A percentile compares a stretch with the other conserved stretches of the same genome.
These are phyloP conservation scores for Colletotrichum orchidophilum DNA, from an alignment of 2,329 filamentous ascomycete genomes.

Conservation along the genomic window DNA sequence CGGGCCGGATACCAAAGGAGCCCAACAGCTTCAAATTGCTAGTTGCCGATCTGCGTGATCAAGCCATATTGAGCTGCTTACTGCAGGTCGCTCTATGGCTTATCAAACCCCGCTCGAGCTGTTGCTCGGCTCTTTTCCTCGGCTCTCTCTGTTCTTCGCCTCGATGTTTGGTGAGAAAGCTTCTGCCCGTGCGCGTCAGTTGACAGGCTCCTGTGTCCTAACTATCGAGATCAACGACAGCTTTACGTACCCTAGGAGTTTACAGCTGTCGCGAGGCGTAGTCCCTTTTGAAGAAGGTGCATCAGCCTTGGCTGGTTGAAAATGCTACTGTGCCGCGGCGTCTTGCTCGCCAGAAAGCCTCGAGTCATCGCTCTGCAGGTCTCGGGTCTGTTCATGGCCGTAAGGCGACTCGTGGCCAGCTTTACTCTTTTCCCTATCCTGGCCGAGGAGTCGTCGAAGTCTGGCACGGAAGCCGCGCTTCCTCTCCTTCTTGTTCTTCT, in stretches of 20 bases:
- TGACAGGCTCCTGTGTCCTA: not conserved
- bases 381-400: not conserved
- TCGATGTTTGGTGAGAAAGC: not conserved
- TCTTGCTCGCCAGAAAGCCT: not conserved
- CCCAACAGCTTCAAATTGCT: not conserved
- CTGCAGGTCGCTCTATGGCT: not conserved
- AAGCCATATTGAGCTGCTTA: not conserved
- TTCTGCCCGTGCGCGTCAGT: not conserved
- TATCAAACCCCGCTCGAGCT: not conserved
- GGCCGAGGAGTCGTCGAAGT: conserved; percentile 2
- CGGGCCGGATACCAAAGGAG: not conserved
- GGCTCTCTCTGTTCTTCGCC: not conserved
- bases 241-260: not conserved
- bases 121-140: not conserved
- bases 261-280: not conserved
- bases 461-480: not conserved
- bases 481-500: not conserved
- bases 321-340: not conserved
- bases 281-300: not conserved
- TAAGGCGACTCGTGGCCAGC: not conserved
- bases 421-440: not conserved
- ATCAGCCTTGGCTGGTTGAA: not conserved
- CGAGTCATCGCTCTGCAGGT: not conserved
- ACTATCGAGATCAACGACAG: not conserved
- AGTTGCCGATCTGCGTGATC: not conserved